Evolutionary conservation across 1,284 basidiomycete genomes (phyloP).

Genomic region (Pseudozyma flocculosa): DNA sequence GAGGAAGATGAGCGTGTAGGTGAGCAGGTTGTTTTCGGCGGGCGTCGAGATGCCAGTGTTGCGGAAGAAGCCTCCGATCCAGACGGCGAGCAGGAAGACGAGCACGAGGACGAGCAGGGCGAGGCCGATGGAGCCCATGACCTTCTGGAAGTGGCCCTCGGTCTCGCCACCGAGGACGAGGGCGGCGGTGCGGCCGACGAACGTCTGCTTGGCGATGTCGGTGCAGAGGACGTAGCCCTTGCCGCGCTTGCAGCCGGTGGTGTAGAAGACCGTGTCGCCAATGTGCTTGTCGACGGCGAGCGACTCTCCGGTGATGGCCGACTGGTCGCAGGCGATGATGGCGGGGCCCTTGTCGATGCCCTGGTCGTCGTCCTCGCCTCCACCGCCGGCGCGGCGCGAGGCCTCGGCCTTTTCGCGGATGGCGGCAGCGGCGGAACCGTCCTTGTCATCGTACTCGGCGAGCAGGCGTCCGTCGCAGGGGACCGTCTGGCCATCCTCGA

Average conservation of each 20-base stretch:
- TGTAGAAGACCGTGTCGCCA: slow-evolving; percentile 63
- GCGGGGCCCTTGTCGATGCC: slow-evolving; percentile 62
- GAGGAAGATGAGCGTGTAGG: slow-evolving; percentile 63
- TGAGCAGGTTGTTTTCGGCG: slow-evolving; percentile 62
- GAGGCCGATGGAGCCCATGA: slow-evolving; percentile 64
- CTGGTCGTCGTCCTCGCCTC: slow-evolving; percentile 59
- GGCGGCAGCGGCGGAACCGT: slow-evolving; percentile 51
- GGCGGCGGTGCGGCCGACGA: slow-evolving; percentile 63
- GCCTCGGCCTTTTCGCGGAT: slow-evolving; percentile 56
- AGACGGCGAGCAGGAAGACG: slow-evolving; percentile 61
- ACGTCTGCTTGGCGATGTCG: slow-evolving; percentile 62
- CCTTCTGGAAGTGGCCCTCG: slow-evolving; percentile 63
- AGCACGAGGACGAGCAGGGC: slow-evolving; percentile 64
- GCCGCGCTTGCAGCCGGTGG: slow-evolving; percentile 63
- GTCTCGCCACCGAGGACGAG: slow-evolving; percentile 59
- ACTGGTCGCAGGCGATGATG: slow-evolving; percentile 63
- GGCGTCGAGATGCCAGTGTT: slow-evolving; percentile 62
- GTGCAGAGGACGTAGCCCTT: slow-evolving; percentile 63
- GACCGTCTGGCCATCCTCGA: slow-evolving; percentile 63
- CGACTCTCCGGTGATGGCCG: slow-evolving; percentile 65
- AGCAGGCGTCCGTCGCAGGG: slow-evolving; percentile 64
- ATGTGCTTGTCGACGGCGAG: slow-evolving; percentile 65
- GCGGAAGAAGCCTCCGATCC: slow-evolving; percentile 63
- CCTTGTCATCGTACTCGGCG: slow-evolving; percentile 60
- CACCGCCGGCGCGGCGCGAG: slow-evolving; percentile 44